phyloP scores from a whole-genome alignment of 2,329 filamentous ascomycete genomes.

The Coniochaeta sp. region DNA sequence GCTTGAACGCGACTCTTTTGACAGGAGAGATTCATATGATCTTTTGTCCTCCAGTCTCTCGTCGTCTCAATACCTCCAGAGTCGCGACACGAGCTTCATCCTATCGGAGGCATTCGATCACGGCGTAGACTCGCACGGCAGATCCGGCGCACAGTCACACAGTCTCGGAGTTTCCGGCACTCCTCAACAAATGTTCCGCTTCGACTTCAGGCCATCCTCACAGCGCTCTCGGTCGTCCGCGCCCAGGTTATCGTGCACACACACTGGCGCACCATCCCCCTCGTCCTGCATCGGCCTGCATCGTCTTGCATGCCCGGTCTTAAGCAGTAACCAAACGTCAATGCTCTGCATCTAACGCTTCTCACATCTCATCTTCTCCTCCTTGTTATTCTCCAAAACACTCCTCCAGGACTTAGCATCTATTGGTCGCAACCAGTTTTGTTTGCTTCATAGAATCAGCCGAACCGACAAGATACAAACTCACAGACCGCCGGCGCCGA shows the following conservation, averaged over 20 bases:
- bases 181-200: not conserved
- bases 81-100: not conserved
- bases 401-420: not conserved
- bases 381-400: not conserved
- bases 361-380: not conserved
- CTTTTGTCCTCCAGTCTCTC: not conserved
- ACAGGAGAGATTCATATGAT: not conserved
- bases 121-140: not conserved
- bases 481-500: constrained; percentile 2
- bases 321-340: not conserved
- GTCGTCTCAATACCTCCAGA: not conserved
- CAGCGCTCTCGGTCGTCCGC: not conserved
- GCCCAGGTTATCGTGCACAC: not conserved
- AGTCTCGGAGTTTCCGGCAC: not conserved
- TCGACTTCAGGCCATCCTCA: constrained; percentile 1
- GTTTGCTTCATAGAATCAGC: not conserved
- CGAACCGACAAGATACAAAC: not conserved
- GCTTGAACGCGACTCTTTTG: no score
- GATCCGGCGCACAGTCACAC: not conserved
- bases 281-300: no score
- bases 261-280: not conserved
- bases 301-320: not conserved
- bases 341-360: constrained; percentile 3
- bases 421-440: not conserved
- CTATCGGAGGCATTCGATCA: not conserved